phyloP scores from a whole-genome alignment of 2,329 filamentous ascomycete species.

The Elsinoe arachidis region DNA sequence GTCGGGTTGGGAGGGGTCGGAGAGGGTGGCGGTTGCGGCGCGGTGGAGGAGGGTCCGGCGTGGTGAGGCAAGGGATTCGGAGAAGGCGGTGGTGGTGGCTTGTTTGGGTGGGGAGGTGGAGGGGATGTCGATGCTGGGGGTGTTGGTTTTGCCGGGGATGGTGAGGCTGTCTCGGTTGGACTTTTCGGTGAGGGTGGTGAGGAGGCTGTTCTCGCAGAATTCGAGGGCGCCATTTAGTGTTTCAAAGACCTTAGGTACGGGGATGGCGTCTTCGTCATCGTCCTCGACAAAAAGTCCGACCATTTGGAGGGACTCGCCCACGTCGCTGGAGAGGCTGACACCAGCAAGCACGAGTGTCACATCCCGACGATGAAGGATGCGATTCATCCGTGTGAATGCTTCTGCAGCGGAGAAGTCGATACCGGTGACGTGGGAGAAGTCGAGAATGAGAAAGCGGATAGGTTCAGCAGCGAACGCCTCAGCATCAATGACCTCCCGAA shows the following conservation, averaged over 20 bases:
- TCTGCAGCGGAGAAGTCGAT: slow-evolving; percentile 95
- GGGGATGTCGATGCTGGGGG: slow-evolving; percentile 13
- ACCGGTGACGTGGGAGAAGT: slow-evolving; percentile 81
- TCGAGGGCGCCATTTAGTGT: slow-evolving; percentile 90
- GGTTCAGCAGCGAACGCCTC: slow-evolving; percentile 68
- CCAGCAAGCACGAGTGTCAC: slow-evolving; percentile 79
- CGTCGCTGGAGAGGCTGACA: slow-evolving; percentile 62
- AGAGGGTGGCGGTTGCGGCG: slow-evolving; percentile 68
- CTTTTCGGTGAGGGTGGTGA: slow-evolving; percentile 44
- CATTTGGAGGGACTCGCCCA: slow-evolving; percentile 71
- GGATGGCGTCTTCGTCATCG: slow-evolving; percentile 52
- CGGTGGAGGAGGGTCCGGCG: slow-evolving; percentile 67
- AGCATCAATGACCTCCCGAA: slow-evolving; percentile 73
- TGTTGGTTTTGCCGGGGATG: slow-evolving; percentile 24
- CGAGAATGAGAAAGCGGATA: slow-evolving; percentile 82
- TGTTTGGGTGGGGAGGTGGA: slow-evolving; percentile 6
- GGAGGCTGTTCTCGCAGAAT: slow-evolving; percentile 85
- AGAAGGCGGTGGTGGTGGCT: slow-evolving; percentile 3
- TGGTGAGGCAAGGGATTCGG: slow-evolving; percentile 57
- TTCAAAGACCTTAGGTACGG: slow-evolving; percentile 59
- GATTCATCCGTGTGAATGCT: slow-evolving; percentile 85
- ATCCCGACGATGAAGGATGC: slow-evolving; percentile 66
- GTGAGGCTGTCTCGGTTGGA: slow-evolving; percentile 30
- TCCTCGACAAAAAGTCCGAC: slow-evolving; percentile 72
- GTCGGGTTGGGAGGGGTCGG: slow-evolving; percentile 44